Evolutionary conservation across 495 filamentous ascomycete species (phyloP), one percentile per base, ranked within the genome.

Genomic region (Aspergillus taichungensis): DNA sequence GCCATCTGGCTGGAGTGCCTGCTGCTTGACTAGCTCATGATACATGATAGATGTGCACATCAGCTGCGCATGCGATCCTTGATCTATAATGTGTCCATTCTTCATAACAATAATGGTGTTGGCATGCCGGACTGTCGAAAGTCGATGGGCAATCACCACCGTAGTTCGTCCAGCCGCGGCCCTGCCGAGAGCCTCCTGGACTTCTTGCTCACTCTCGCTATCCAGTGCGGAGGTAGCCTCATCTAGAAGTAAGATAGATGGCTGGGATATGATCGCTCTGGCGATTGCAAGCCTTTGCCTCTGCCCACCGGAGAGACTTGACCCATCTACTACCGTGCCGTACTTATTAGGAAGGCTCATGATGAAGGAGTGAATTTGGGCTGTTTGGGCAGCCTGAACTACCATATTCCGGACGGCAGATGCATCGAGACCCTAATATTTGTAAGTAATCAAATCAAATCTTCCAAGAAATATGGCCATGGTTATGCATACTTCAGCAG

Each of bases 201-300:
- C 87, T 43, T 77, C 69, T 38, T 77, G 69, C 51, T 92, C 87
- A 1, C 82, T 86, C 55, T 68, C 57, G 9, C 67, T 66, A 50
- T 81, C 77, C 24, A 81, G 58, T 43, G 73, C 71, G 12, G 67
- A 68, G 0, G 77, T 81, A 1, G 76, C 77, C 48, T 81, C 77
- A 52, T 81, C 77, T 10, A 81, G 62, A 6, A 80, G 49, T 8
- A 59, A 31, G 29, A 59, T 53, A 53, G 69, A 64, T 42, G 82
- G 71, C 56, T 77, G 58, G 32, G 81, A 61, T 48, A 79, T 63
- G 44, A 84, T 52, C 18, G 83, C 82, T n/a, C 77, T 61, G 14
- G 79, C 79, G 13, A 74, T 76, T 2, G 78, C 79, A 28, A 86
- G 69, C 28, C 82, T 71, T 52, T 86, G 82, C 46, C 79, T 82